Conservation (phyloP, 495 filamentous ascomycete species). For the Umbilicaria muhlenbergii region DNA sequence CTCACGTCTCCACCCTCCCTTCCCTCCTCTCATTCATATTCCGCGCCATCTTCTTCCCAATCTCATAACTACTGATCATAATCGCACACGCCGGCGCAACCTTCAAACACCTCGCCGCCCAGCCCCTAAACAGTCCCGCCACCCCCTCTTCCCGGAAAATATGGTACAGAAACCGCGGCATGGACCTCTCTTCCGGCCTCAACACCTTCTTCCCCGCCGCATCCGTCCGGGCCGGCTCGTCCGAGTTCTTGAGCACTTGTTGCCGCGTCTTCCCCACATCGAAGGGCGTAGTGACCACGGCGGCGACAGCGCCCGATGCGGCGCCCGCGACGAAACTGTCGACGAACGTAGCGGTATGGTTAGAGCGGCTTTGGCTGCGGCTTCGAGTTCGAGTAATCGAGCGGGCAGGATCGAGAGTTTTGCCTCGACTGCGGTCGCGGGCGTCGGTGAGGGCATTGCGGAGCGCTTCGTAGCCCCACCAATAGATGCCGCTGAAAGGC, state of each 20-base stretch:
- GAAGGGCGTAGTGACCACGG: slow-evolving; percentile 86
- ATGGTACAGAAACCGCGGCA: slow-evolving; percentile 68
- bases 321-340: slow-evolving; percentile 85
- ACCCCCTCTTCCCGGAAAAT: slow-evolving; percentile 78
- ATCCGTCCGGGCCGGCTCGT: background rate
- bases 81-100: slow-evolving; percentile 97
- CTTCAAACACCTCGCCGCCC: slow-evolving; percentile 81
- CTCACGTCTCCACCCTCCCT: background rate
- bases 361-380: slow-evolving; percentile 33
- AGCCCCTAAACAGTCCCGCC: slow-evolving; percentile 72
- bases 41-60: slow-evolving; percentile 78
- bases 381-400: slow-evolving; percentile 22
- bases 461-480: slow-evolving; percentile 88
- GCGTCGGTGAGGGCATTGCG: slow-evolving; percentile 47
- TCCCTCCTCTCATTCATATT: slow-evolving; percentile 52
- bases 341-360: slow-evolving; percentile 55
- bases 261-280: slow-evolving; percentile 94
- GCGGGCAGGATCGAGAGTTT: slow-evolving; percentile 8
- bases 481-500: slow-evolving; percentile 92
- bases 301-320: slow-evolving; percentile 64
- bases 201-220: slow-evolving; percentile 15
- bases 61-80: slow-evolving; percentile 96
- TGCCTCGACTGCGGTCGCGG: slow-evolving; percentile 33
- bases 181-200: slow-evolving; percentile 53
- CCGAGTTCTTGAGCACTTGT: slow-evolving; percentile 52